Evolutionary conservation across 78 protist genomes (phyloP), one percentile per base, ranked within the genome.

Genomic region (Thecamonas trahens): DNA sequence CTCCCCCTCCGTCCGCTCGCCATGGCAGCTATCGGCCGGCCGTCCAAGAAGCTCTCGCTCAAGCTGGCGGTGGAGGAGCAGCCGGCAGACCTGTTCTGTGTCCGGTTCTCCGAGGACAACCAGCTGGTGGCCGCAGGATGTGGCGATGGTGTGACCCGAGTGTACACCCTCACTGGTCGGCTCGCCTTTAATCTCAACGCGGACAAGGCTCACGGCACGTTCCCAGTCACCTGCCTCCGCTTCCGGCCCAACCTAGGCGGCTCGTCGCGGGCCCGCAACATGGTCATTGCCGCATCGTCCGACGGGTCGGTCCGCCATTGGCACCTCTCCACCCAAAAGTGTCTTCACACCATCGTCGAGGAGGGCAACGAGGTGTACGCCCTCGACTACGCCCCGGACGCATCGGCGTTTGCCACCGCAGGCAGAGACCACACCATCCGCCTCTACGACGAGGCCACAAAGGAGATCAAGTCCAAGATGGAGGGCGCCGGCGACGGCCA

Each of bases 391-490:
- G 29, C 57, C 14, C 7, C 11, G 20, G 67, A 63, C 49, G 58
- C 57, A 7, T 22, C 8, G 45, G 1, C 18, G 1, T 74, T 81
- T 18, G 74, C 74, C 32, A 53, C 81, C 7, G 87, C 74, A 0
- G 87, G 87, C 24, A 62, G 39, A 28, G 87, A 81, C 61, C 61
- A 8, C 62, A 32, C 1, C 5, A 37, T 82, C 22, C 50, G 87
- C 17, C 31, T 82, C 11, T 82, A 82, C 24, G 76, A 74, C 55
- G 87, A 73, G 54, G 67, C 44, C 18, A 74, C 87, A 7, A 80
- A 80, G 64, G 0, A 14, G 6, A 31, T 2, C 47, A 29, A 31
- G 26, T 29, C 14, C 22, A 5, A 0, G 31, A 32, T 69, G 47
- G 68, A 38, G 28, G 76, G 84, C 2, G 1, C 29, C 32, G 55